Evolutionary conservation across 2,329 filamentous ascomycete species (phyloP).

Genomic region (Gnomoniopsis sp.): DNA sequence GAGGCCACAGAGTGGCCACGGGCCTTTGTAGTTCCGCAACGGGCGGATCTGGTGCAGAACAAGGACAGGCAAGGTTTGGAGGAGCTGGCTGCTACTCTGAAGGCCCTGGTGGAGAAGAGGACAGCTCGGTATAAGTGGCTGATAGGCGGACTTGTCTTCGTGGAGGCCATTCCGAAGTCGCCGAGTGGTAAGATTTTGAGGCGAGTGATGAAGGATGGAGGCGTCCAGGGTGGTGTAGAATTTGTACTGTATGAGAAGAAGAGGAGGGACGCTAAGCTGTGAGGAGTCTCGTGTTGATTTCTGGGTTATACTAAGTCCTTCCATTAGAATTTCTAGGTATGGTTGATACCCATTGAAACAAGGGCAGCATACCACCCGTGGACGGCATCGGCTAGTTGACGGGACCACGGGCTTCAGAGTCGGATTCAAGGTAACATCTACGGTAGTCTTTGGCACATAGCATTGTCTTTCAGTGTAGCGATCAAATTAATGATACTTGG

Average conservation of each 20-base stretch:
- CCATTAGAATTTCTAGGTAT: too few species aligned
- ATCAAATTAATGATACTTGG: too few species aligned
- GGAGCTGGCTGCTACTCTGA: conserved; percentile 51
- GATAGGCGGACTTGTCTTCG: conserved; percentile 64
- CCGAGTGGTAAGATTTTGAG: conserved; percentile 47
- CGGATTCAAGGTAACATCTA: too few species aligned
- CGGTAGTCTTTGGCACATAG: too few species aligned
- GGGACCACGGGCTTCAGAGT: too few species aligned
- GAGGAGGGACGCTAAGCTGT: conserved; percentile 58
- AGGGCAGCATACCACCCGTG: too few species aligned
- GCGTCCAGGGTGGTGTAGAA: conserved; percentile 33
- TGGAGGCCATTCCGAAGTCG: conserved; percentile 67
- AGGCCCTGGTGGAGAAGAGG: conserved; percentile 53
- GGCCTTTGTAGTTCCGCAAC: conserved; percentile 48
- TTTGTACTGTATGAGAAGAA: conserved; percentile 46
- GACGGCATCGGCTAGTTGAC: too few species aligned
- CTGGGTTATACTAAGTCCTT: too few species aligned
- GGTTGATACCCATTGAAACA: too few species aligned
- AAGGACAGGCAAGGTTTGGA: conserved; percentile 34
- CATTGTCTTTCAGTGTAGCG: too few species aligned
- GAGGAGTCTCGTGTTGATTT: conserved; percentile 18
- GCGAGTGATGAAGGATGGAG: conserved; percentile 34
- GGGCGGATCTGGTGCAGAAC: conserved; percentile 16
- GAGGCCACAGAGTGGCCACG: conserved; percentile 58
- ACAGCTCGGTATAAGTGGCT: conserved; percentile 64